These are phyloP conservation scores for Chlamydomonas sphaeroides DNA, from an alignment of 139 green algal genomes.

Conservation along the genomic window DNA sequence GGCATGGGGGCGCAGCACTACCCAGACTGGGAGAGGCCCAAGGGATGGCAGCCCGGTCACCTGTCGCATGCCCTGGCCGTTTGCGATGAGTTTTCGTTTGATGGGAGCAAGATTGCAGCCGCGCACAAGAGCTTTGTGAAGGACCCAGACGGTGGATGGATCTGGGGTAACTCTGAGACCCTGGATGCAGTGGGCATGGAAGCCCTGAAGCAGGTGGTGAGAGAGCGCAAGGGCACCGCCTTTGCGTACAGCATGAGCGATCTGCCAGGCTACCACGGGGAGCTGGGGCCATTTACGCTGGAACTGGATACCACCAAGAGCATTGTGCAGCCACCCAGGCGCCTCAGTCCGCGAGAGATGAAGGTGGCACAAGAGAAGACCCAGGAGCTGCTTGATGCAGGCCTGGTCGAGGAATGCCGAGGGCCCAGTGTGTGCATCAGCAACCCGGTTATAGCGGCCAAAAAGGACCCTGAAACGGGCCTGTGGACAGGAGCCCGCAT, in stretches of 20 bases:
- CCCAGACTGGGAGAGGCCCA: too few relatives aligned
- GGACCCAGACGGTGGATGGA: constrained; percentile 2
- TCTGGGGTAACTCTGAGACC: not conserved
- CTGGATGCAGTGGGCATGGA: not conserved
- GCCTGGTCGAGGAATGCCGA: not conserved
- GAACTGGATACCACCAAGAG: not conserved
- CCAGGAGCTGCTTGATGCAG: not conserved
- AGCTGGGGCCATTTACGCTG: not conserved
- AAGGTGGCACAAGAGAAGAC: not conserved
- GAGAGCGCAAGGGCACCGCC: not conserved
- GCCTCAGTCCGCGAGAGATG: not conserved
- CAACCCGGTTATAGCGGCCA: not conserved
- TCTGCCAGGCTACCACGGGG: not conserved
- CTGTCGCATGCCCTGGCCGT: not conserved
- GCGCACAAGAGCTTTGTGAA: not conserved
- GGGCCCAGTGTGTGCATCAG: not conserved
- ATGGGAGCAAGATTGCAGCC: not conserved
- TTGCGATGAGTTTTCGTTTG: not conserved
- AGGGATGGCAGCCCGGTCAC: too few relatives aligned
- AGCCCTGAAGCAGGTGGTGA: not conserved
- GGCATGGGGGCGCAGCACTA: too few relatives aligned
- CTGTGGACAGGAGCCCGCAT: not conserved
- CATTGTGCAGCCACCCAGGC: not conserved
- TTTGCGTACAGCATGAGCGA: constrained; percentile 1
- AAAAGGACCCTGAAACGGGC: not conserved